Conservation (phyloP, 768 basidiomycete species). For the Xerocomellus amylosporus region DNA sequence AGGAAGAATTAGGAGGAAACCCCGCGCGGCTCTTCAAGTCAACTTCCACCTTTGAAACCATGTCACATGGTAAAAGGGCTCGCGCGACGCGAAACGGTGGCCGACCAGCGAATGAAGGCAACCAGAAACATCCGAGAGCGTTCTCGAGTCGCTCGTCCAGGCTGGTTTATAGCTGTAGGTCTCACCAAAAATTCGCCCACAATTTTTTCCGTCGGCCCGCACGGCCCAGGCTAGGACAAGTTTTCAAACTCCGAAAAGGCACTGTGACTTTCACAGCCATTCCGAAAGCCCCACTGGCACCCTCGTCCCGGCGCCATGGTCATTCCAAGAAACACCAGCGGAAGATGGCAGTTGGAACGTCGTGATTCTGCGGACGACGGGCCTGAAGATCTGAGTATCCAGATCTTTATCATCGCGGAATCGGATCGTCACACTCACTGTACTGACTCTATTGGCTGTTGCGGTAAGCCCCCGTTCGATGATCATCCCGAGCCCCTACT, state of each 20-base stretch:
- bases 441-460: background rate
- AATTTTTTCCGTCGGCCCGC: no score
- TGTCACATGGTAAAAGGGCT: constrained; percentile 19
- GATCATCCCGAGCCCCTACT: background rate
- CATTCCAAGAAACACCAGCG: constrained; percentile 1
- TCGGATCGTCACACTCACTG: background rate
- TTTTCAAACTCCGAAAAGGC: no score
- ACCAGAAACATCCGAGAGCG: background rate
- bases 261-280: constrained; percentile 14
- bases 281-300: constrained; percentile 22
- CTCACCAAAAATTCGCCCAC: no score
- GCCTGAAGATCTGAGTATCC: background rate
- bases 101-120: background rate
- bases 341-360: background rate
- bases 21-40: no score
- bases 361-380: no score
- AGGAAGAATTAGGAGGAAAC: background rate
- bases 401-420: background rate
- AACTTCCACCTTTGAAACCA: background rate
- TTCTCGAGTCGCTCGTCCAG: constrained; percentile 5
- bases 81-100: no score
- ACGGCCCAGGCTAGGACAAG: no score
- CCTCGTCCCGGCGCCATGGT: no score
- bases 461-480: no score
- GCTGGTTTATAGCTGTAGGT: background rate